A percentile compares a stretch with the other conserved stretches of the same genome.
These are phyloP conservation scores for Linaria vulgaris DNA, from an alignment of 257 asterid genomes.

Conservation along the genomic window DNA sequence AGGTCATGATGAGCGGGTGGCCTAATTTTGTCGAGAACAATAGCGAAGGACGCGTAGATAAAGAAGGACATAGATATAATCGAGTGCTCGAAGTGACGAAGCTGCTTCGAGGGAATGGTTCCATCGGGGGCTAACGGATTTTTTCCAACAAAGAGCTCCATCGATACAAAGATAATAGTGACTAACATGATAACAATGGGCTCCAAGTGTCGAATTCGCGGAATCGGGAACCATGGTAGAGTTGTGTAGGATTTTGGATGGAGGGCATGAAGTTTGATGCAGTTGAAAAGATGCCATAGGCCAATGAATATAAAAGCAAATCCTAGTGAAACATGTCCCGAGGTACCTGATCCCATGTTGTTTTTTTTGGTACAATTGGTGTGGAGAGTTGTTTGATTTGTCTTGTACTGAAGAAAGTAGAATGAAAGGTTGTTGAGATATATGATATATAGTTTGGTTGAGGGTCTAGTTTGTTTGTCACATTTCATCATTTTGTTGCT, in stretches of 20 bases:
- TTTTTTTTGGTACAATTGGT: too few relatives aligned
- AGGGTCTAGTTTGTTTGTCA: conserved; percentile 17
- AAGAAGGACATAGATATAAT: conserved; percentile 65
- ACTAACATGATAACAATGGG: conserved; percentile 49
- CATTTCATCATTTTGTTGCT: conserved; percentile 30
- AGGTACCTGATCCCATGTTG: conserved; percentile 55
- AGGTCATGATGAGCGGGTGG: conserved; percentile 47
- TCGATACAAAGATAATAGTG: conserved; percentile 38
- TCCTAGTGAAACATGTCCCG: conserved; percentile 75
- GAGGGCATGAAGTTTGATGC: conserved; percentile 54
- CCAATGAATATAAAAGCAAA: conserved; percentile 63
- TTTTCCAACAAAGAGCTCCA: conserved; percentile 53
- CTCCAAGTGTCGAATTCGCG: conserved; percentile 48
- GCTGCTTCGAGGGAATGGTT: conserved; percentile 50
- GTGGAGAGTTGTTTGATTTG: neutral
- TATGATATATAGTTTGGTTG: conserved; percentile 11
- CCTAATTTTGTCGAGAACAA: conserved; percentile 43
- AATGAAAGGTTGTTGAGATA: neutral
- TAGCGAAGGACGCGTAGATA: conserved; percentile 52
- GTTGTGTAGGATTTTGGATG: conserved; percentile 54
- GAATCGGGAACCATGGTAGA: conserved; percentile 67
- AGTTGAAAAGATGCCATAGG: conserved; percentile 73
- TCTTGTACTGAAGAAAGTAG: neutral
- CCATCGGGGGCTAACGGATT: conserved; percentile 41
- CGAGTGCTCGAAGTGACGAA: conserved; percentile 76